phyloP scores from a whole-genome alignment of 139 green algal genomes.

The Tetradesmus obliquus region DNA sequence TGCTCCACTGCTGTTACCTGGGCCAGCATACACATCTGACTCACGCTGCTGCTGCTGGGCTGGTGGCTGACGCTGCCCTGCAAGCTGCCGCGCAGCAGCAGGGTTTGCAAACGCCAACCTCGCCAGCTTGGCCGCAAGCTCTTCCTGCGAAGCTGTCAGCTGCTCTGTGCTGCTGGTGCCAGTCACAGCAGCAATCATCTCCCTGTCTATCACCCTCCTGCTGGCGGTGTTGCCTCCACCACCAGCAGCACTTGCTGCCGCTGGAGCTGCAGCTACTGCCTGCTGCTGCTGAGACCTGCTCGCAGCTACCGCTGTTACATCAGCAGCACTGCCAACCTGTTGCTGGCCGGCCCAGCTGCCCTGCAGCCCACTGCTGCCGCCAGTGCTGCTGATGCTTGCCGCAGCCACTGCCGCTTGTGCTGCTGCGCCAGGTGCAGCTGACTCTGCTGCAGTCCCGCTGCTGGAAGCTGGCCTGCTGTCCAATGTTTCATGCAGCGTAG shows the following conservation, averaged over 20 bases:
- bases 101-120: slow-evolving; percentile 34
- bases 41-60: background rate
- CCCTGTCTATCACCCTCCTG: background rate
- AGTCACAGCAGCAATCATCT: slow-evolving; percentile 20
- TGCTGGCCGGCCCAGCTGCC: background rate
- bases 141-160: slow-evolving; percentile 34
- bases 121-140: slow-evolving; percentile 33
- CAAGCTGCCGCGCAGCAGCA: background rate
- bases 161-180: slow-evolving; percentile 18
- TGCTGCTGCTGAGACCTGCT: background rate
- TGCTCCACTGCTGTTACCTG: background rate
- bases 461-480: background rate
- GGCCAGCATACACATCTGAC: background rate
- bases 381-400: background rate
- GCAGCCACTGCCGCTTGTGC: background rate
- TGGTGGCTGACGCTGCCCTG: background rate
- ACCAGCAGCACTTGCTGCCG: background rate
- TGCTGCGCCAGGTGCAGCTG: background rate
- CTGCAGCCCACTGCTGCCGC: background rate
- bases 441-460: background rate
- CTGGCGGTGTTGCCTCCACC: background rate
- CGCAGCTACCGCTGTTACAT: background rate
- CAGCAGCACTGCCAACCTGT: background rate
- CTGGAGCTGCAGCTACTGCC: background rate
- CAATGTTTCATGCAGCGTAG: background rate